A percentile compares a stretch with the other conserved stretches of the same genome.
These are phyloP conservation scores for Chamaenerion angustifolium DNA, from an alignment of 345 rosid genomes.

Conservation along the genomic window DNA sequence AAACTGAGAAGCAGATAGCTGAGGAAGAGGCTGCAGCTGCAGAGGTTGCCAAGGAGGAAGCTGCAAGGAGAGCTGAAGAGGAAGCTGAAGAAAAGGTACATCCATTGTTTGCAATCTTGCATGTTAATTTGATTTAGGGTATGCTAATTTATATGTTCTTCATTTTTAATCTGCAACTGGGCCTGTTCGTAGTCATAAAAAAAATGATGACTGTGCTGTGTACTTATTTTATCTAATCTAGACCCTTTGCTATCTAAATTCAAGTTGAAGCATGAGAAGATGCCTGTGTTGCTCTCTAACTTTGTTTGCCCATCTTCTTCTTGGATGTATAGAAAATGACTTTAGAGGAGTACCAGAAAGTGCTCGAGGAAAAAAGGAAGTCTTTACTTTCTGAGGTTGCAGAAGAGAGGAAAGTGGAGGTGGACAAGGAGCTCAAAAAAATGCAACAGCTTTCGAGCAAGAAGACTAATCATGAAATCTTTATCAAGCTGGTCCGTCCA, in stretches of 20 bases:
- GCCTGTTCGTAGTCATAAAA: no score
- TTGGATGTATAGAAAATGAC: constrained; percentile 67
- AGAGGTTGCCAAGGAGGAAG: constrained; percentile 31
- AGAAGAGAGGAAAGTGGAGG: constrained; percentile 67
- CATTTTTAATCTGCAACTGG: no score
- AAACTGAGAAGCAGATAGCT: constrained; percentile 41
- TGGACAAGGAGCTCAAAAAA: constrained; percentile 43
- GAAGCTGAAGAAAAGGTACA: constrained; percentile 81
- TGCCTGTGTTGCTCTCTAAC: background rate
- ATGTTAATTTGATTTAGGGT: background rate
- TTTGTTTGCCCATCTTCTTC: background rate
- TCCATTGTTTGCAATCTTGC: background rate
- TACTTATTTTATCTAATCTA: no score
- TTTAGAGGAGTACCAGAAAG: constrained; percentile 83
- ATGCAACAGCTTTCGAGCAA: constrained; percentile 80
- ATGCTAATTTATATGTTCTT: background rate
- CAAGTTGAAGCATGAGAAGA: no score
- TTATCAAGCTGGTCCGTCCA: constrained; percentile 38
- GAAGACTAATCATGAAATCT: constrained; percentile 63
- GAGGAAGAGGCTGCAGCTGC: constrained; percentile 57
- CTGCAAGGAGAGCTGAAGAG: constrained; percentile 39
- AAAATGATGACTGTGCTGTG: no score
- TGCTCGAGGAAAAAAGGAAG: constrained; percentile 72
- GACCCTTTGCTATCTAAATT: background rate
- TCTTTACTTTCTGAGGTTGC: constrained; percentile 41